These are phyloP conservation scores for Sarcomyxa edulis DNA, from an alignment of 768 basidiomycete genomes.

Conservation along the genomic window DNA sequence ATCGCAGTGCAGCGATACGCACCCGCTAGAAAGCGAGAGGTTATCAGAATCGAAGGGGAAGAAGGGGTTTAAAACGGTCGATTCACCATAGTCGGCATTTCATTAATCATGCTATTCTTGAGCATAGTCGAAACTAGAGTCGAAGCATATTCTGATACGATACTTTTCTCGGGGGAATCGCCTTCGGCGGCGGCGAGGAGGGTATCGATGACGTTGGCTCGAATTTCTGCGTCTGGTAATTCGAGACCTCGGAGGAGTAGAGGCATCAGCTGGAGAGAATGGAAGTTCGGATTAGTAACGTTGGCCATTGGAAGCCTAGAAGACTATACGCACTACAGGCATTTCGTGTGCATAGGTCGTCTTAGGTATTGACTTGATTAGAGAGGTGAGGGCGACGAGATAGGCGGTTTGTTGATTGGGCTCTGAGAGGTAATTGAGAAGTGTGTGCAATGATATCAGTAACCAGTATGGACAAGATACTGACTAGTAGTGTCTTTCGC, in stretches of 20 bases:
- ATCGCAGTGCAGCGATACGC: slow-evolving; percentile 68
- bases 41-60: slow-evolving; percentile 1
- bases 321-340: slow-evolving; percentile 36
- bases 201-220: slow-evolving; percentile 76
- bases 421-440: slow-evolving; percentile 28
- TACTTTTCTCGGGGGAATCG: slow-evolving; percentile 37
- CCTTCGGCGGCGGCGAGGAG: slow-evolving; percentile 67
- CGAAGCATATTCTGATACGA: slow-evolving; percentile 64
- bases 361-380: slow-evolving; percentile 78
- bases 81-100: slow-evolving; percentile 54
- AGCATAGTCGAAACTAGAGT: slow-evolving; percentile 71
- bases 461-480: slow-evolving; percentile 12
- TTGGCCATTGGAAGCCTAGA: background rate
- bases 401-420: slow-evolving; percentile 55
- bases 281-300: background rate
- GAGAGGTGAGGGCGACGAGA: slow-evolving; percentile 76
- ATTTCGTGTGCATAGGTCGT: slow-evolving; percentile 68
- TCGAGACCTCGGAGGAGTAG: slow-evolving; percentile 82
- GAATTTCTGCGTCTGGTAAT: slow-evolving; percentile 66
- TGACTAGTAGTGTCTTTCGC: slow-evolving; percentile 52
- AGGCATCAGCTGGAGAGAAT: slow-evolving; percentile 81
- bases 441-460: no score
- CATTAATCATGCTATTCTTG: slow-evolving; percentile 46
- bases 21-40: slow-evolving; percentile 48
- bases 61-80: background rate